phyloP scores from a whole-genome alignment of 306 rosid species.

The Vicia villosa region DNA sequence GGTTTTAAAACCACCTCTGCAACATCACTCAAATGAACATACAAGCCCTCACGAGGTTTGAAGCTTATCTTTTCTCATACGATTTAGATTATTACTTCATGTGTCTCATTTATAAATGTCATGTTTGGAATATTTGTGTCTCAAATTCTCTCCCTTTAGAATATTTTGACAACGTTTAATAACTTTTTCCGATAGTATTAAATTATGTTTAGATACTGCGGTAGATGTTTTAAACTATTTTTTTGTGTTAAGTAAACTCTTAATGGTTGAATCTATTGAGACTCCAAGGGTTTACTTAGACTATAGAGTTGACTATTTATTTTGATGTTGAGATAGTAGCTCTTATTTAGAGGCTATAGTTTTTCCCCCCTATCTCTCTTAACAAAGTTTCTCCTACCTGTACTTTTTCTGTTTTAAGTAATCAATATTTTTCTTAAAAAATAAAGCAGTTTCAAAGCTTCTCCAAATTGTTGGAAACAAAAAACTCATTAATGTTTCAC shows the following conservation, averaged over 20 bases:
- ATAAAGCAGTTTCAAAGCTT: not conserved
- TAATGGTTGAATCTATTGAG: not conserved
- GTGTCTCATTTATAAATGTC: no score
- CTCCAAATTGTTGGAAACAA: not conserved
- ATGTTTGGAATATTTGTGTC: no score
- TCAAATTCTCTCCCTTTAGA: no score
- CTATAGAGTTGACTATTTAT: not conserved
- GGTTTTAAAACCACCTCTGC: constrained; percentile 19
- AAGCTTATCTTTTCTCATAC: constrained; percentile 32
- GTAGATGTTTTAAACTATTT: not conserved
- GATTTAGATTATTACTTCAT: not conserved
- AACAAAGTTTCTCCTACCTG: no score
- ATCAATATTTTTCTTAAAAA: not conserved
- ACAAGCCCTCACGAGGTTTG: constrained; percentile 43
- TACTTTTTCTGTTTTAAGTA: no score
- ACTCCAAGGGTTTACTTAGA: not conserved
- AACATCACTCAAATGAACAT: constrained; percentile 39
- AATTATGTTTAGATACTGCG: not conserved
- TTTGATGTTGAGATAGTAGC: not conserved
- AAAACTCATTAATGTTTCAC: no score
- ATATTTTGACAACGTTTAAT: no score
- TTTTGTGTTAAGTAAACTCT: not conserved
- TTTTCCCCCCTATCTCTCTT: not conserved
- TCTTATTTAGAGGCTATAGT: not conserved
- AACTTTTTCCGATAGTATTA: not conserved